Evolutionary conservation across 1,284 basidiomycete species (phyloP).

Genomic region (Malassezia brasiliensis): DNA sequence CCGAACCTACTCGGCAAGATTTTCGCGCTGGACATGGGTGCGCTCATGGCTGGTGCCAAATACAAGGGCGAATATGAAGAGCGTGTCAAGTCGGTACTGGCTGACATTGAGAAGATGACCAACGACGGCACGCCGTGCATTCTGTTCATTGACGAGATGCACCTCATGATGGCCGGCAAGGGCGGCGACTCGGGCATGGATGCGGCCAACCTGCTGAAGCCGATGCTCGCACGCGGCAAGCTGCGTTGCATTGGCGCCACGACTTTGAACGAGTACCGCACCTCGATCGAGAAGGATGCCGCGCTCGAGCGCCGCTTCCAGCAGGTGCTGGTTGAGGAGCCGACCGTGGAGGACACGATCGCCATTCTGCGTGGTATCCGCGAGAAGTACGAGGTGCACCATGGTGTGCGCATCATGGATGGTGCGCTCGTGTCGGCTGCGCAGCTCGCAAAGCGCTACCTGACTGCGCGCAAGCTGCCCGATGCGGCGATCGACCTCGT

Average conservation of each 20-base stretch:
- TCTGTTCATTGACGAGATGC: conserved; percentile 81
- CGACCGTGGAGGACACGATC: conserved; percentile 78
- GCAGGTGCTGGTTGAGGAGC: conserved; percentile 87
- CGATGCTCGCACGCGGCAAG: conserved; percentile 66
- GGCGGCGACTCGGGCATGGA: conserved; percentile 42
- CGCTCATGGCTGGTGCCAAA: conserved; percentile 89
- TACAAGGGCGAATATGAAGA: conserved; percentile 98
- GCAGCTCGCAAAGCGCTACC: conserved; percentile 83
- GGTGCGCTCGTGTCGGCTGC: conserved; percentile 81
- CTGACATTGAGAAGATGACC: conserved; percentile 81
- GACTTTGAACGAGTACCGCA: conserved; percentile 82
- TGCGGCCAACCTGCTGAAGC: conserved; percentile 47
- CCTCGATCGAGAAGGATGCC: conserved; percentile 79
- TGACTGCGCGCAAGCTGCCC: conserved; percentile 51
- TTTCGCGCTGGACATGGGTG: conserved; percentile 78
- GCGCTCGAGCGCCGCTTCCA: conserved; percentile 85
- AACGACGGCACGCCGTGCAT: conserved; percentile 76
- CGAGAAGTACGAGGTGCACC: conserved; percentile 61
- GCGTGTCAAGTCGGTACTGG: conserved; percentile 78
- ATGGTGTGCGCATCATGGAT: conserved; percentile 68
- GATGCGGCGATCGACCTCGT: conserved; percentile 49
- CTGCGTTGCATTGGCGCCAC: conserved; percentile 83
- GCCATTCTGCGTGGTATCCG: conserved; percentile 82
- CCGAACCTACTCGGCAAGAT: conserved; percentile 72
- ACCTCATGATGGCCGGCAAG: conserved; percentile 43